Evolutionary conservation across 306 rosid genomes (phyloP).

Genomic region (Coriaria nepalensis): DNA sequence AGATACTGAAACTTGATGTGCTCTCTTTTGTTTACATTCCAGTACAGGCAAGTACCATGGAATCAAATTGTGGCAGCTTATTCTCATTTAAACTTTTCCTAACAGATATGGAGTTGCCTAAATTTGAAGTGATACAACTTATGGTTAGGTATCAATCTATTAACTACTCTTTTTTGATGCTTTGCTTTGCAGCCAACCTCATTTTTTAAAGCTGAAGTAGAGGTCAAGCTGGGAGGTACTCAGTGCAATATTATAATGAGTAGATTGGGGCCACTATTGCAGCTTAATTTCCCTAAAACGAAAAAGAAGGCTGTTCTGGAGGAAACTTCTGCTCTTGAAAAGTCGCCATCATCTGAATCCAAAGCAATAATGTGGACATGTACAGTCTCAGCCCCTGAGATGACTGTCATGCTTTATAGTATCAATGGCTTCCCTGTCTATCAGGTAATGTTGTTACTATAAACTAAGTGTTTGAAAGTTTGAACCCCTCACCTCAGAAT

Average conservation of each 20-base stretch:
- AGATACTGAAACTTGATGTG: conserved; percentile 82
- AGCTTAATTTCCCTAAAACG: conserved; percentile 49
- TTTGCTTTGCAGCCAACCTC: conserved; percentile 45
- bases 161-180: conserved; percentile 11
- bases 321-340: conserved; percentile 35
- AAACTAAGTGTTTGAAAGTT: too few species aligned
- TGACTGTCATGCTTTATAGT: conserved; percentile 69
- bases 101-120: too few species aligned
- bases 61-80: conserved; percentile 15
- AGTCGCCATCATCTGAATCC: conserved; percentile 44
- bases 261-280: conserved; percentile 80
- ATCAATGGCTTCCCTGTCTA: conserved; percentile 58
- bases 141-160: neutral
- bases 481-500: too few species aligned
- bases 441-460: conserved; percentile 57
- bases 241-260: conserved; percentile 74
- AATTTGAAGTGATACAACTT: too few species aligned
- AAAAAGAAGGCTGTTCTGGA: conserved; percentile 63
- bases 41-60: conserved; percentile 42
- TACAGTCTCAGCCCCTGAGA: conserved; percentile 95
- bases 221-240: conserved; percentile 85
- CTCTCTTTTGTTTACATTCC: conserved; percentile 70
- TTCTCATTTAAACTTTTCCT: neutral
- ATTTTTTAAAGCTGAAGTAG: conserved; percentile 84
- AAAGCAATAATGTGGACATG: conserved; percentile 89